Base-by-base conservation (phyloP, 164 flowering plant genomes). In the Chimonanthus praecox region DNA sequence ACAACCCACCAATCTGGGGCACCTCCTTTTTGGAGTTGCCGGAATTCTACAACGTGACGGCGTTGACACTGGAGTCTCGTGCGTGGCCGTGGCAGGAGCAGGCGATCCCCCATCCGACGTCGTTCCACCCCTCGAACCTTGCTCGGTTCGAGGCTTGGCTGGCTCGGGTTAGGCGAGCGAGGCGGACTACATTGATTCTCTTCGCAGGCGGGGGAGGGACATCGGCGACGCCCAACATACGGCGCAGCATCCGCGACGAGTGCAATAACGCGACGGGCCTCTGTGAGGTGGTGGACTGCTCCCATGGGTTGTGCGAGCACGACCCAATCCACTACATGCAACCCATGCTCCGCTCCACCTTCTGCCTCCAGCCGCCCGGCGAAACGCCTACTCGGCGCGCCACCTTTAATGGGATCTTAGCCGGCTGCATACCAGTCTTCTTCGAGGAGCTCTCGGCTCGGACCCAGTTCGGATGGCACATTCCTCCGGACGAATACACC, bases 381-480 rank as follows among this genome's bases (percentile, higher is more conserved):
- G 99, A 96, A 51, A 96, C 95, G 0, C 98, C 98, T 5, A 87
- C 97, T 0, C 73, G 98, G 75, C 66, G 97, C 54, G 88, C 99
- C 1, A 92, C 98, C 0, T 96, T 96, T 49, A 97, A 96, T 63
- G 86, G 83, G 44, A 83, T 96, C 7, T 58, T 92, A 2, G 97
- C 97, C 0, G 99, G 98, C 3, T 96, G 99, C 67, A 89, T 96
- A 7, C 99, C 99, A 3, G 99, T 96, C 16, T 96, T 96, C 87
- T 96, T 96, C 49, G 98, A 96, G 82, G 97, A 94, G 6, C 75
- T 66, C 16, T 85, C 94, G 2, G 97, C 98, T 0, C 88, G 77
- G 71, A 43, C 77, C 49, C 99, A 96, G 79, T 94, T 82, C 74
- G 73, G 75, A 16, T 96, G 99, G 99, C 99, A 96, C 70, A 49